Base-by-base conservation (phyloP, 2,329 filamentous ascomycete species). In the Alternaria longipes region DNA sequence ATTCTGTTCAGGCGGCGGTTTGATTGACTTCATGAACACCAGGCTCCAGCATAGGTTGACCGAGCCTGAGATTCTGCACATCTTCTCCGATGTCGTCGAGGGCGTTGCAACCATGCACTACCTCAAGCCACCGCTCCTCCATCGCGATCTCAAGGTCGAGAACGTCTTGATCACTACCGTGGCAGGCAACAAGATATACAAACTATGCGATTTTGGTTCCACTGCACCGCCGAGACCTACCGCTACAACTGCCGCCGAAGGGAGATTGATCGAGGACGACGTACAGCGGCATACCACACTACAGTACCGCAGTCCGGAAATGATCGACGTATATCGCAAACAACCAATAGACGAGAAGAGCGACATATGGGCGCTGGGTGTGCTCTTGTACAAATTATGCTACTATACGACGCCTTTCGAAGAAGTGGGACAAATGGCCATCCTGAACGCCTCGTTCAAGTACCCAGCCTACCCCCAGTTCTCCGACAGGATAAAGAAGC, bases 11-110 rank as follows among this genome's bases (percentile, higher is more conserved):
- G 95, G 95, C 52, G 95, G 95, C 66, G 94, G 95, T 36, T 82
- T 99, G 77, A 99, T 99, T 78, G 95, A 99, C 82, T 99, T 98
- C 79, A 99, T 99, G 95, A 99, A 99, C 81, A 99, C 95, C 36
- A 89, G 95, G 54, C 83, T 99, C 73, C 95, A 99, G 81, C 94
- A 99, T 79, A 91, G 95, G 52, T 85, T 99, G 79, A 99, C 94
- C 36, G 95, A 99, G 82, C 94, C 95, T 51, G 95, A 99, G 84
- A 97, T 99, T 70, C 84, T 99, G 72, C 91, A 94, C 83, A 98
- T 99, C 80, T 98, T 99, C 81, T 91, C 91, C 53, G 95, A 99
- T 78, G 92, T 97, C 56, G 91, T 94, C 49, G 94, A 98, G 81
- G 95, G 95, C 38, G 93, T 99, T 45, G 95, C 95, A 30, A 97